Evolutionary conservation across 176 grass and related monocot genomes (phyloP).

Genomic region (Canna indica): DNA sequence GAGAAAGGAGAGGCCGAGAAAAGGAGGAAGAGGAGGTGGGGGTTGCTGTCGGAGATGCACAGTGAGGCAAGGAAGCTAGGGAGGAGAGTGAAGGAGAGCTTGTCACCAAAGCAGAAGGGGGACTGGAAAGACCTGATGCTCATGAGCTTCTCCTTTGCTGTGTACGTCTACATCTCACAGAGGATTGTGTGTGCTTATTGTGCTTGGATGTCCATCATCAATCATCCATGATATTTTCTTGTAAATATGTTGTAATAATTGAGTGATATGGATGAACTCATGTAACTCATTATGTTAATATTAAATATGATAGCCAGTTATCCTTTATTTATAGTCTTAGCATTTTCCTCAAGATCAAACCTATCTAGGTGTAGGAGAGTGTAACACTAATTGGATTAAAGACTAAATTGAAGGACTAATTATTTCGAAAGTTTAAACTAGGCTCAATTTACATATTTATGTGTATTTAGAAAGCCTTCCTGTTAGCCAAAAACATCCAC

Average conservation of each 20-base stretch:
- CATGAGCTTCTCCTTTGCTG: constrained; percentile 79
- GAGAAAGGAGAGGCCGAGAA: not conserved
- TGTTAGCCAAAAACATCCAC: no score
- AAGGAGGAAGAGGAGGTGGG: not conserved
- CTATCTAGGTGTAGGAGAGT: no score
- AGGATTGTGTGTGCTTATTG: constrained; percentile 69
- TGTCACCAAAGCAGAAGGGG: constrained; percentile 34
- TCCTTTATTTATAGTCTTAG: no score
- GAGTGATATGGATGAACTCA: not conserved
- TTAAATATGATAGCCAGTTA: no score
- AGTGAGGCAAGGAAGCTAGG: not conserved
- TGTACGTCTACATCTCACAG: constrained; percentile 80
- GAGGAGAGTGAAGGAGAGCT: constrained; percentile 26
- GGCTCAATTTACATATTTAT: no score
- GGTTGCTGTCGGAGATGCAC: not conserved
- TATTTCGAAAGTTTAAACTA: no score
- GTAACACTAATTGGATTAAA: no score
- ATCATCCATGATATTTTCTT: constrained; percentile 14
- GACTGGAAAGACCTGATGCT: constrained; percentile 65
- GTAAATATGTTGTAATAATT: not conserved
- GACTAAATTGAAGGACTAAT: no score
- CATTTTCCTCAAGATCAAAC: no score
- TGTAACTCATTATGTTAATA: no score
- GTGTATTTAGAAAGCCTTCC: no score
- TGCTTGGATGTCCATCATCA: constrained; percentile 56